Evolutionary conservation across 768 basidiomycete species (phyloP).

Genomic region (Phaeotremella fagi): DNA sequence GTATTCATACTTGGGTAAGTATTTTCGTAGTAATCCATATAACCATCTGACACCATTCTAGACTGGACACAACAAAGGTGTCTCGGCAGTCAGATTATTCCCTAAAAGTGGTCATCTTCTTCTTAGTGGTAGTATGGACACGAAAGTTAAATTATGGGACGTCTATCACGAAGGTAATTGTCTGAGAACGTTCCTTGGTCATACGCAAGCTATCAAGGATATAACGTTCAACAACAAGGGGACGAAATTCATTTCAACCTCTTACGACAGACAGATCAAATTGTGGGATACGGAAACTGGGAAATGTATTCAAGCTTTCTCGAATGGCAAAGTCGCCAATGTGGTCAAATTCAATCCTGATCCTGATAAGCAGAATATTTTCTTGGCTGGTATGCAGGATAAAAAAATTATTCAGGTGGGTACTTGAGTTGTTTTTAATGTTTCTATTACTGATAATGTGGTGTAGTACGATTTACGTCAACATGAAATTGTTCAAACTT

Average conservation of each 20-base stretch:
- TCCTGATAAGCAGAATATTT: conserved; percentile 89
- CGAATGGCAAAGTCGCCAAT: conserved; percentile 96
- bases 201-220: conserved; percentile 93
- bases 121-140: conserved; percentile 94
- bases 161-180: conserved; percentile 95
- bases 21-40: too few relatives aligned
- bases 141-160: conserved; percentile 99
- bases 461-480: conserved; percentile 90
- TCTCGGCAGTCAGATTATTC: conserved; percentile 88
- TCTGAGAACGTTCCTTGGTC: conserved; percentile 93
- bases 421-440: conserved; percentile 1
- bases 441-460: neutral
- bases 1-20: conserved; percentile 81
- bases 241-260: conserved; percentile 78
- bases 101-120: conserved; percentile 88
- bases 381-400: conserved; percentile 97
- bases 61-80: conserved; percentile 93
- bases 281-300: conserved; percentile 98
- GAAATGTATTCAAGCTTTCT: conserved; percentile 92
- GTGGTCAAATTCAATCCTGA: conserved; percentile 94
- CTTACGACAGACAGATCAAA: conserved; percentile 96
- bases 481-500: conserved; percentile 94
- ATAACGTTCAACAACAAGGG: conserved; percentile 94
- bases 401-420: conserved; percentile 97
- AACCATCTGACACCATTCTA: too few relatives aligned